These are phyloP conservation scores for Boletellus emodensis DNA, from an alignment of 768 basidiomycete species.

Conservation along the genomic window DNA sequence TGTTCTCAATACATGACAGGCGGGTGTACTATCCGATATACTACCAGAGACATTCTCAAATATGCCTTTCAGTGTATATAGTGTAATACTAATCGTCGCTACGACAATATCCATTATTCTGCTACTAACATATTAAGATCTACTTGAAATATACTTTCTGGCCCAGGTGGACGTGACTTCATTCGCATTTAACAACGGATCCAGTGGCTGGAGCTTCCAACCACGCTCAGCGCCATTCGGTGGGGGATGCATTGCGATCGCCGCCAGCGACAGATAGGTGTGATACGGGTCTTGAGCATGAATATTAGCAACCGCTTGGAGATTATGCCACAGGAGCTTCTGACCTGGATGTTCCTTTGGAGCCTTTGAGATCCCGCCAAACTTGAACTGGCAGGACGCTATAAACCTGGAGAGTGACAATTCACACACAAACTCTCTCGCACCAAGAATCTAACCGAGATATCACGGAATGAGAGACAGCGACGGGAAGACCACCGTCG, in stretches of 20 bases:
- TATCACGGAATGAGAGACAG: background rate
- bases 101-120: background rate
- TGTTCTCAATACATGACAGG: constrained; percentile 33
- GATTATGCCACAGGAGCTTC: constrained; percentile 5
- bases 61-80: background rate
- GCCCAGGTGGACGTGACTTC: constrained; percentile 67
- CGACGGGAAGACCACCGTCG: background rate
- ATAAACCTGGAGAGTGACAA: constrained; percentile 60
- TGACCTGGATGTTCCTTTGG: constrained; percentile 77
- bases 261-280: constrained; percentile 86
- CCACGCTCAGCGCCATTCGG: constrained; percentile 29
- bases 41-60: constrained; percentile 35
- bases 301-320: constrained; percentile 6
- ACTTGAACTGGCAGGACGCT: constrained; percentile 75
- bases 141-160: constrained; percentile 47
- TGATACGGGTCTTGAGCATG: constrained; percentile 81
- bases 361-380: constrained; percentile 84
- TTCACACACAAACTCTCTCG: constrained; percentile 52
- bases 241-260: constrained; percentile 66
- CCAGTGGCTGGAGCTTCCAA: constrained; percentile 59
- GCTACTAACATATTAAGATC: constrained; percentile 1
- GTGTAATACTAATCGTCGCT: background rate
- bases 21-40: constrained; percentile 53
- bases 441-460: constrained; percentile 61
- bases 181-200: constrained; percentile 70